A percentile compares a stretch with the other conserved stretches of the same genome.
These are phyloP conservation scores for Exophiala sp. DNA, from an alignment of 2,329 filamentous ascomycete genomes.

Conservation along the genomic window DNA sequence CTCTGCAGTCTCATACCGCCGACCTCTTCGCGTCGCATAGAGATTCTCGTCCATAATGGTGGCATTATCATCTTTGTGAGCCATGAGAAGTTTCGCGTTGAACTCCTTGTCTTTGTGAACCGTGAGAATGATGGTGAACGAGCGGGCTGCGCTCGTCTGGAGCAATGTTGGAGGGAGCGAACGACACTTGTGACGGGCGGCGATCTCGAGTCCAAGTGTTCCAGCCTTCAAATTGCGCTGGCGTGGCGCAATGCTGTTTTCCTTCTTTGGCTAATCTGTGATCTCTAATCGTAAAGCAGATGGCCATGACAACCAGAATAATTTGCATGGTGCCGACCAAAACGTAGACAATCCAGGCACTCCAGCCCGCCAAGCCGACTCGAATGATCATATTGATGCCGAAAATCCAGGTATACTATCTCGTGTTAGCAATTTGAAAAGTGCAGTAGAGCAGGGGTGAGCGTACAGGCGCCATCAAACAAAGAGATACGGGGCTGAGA, in stretches of 20 bases:
- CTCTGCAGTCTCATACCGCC: too few species aligned
- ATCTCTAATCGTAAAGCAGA: conserved; percentile 14
- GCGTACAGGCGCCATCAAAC: conserved; percentile 11
- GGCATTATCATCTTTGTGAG: too few species aligned
- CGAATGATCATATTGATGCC: conserved; percentile 15
- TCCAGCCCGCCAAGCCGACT: conserved; percentile 8
- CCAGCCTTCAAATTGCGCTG: conserved; percentile 9
- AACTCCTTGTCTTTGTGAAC: not conserved
- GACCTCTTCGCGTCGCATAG: too few species aligned
- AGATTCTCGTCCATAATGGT: too few species aligned
- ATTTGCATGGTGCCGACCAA: conserved; percentile 15
- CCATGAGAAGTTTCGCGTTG: too few species aligned
- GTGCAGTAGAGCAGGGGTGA: not conserved
- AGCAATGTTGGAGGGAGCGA: conserved; percentile 5
- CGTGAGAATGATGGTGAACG: conserved; percentile 1
- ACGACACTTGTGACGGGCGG: conserved; percentile 3
- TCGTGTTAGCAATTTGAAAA: not conserved
- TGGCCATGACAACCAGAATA: conserved; percentile 7
- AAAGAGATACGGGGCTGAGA: conserved; percentile 11
- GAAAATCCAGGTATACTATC: conserved; percentile 19
- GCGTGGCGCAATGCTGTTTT: conserved; percentile 9
- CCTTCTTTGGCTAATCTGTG: conserved; percentile 10
- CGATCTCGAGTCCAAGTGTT: conserved; percentile 4
- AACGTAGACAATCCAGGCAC: conserved; percentile 17
- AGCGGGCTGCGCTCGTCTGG: conserved; percentile 13